phyloP scores from a whole-genome alignment of 2,329 filamentous ascomycete species.

The Colletotrichum sp. region DNA sequence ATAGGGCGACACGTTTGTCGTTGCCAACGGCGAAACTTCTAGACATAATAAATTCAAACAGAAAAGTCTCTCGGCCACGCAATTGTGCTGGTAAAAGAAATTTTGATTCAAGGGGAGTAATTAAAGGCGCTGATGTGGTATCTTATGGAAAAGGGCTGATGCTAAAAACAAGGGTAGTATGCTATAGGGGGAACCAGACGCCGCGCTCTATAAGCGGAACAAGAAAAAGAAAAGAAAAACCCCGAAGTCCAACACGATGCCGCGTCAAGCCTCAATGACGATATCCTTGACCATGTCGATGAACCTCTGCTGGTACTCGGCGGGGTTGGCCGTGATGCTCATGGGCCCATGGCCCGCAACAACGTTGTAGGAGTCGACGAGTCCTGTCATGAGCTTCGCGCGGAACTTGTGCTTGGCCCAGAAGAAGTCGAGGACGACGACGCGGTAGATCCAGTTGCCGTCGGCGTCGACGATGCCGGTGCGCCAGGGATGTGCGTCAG shows the following conservation, averaged over 20 bases:
- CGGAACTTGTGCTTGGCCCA: constrained; percentile 77
- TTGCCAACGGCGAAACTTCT: too few species aligned
- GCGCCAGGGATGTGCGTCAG: constrained; percentile 54
- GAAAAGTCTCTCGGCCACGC: too few species aligned
- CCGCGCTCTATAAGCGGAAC: too few species aligned
- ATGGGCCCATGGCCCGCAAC: constrained; percentile 71
- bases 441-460: constrained; percentile 70
- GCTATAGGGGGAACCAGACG: too few species aligned
- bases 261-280: constrained; percentile 35
- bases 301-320: constrained; percentile 67
- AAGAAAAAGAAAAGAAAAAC: neutral
- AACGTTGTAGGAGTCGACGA: constrained; percentile 68
- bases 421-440: constrained; percentile 76
- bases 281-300: constrained; percentile 53
- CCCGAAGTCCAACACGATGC: neutral
- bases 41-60: too few species aligned
- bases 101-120: too few species aligned
- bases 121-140: too few species aligned
- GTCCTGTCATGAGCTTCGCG: constrained; percentile 67
- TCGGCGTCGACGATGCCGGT: constrained; percentile 65
- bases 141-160: too few species aligned
- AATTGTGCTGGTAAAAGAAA: too few species aligned
- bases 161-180: too few species aligned
- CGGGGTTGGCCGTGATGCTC: constrained; percentile 74
- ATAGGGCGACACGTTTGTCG: too few species aligned